Conservation (phyloP, 2,329 filamentous ascomycete genomes). For the Rutstroemia sp. region DNA sequence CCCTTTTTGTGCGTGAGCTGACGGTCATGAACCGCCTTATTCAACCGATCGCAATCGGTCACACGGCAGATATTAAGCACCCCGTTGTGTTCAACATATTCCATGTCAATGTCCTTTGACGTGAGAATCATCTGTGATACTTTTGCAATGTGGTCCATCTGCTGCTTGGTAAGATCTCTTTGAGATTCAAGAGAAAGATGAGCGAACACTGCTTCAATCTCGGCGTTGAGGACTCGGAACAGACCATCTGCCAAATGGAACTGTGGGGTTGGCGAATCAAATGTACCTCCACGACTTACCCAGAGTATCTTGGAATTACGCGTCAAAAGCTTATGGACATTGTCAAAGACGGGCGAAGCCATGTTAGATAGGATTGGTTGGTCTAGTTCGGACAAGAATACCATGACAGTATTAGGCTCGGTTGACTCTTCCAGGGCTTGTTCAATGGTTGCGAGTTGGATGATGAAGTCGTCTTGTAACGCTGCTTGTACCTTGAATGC, state of each 20-base stretch:
- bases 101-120: conserved; percentile 9
- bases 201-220: background rate
- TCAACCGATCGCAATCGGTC: background rate
- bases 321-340: background rate
- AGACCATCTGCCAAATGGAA: background rate
- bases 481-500: background rate
- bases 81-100: conserved; percentile 1
- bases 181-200: background rate
- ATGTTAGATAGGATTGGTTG: background rate
- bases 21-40: background rate
- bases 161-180: background rate
- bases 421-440: background rate
- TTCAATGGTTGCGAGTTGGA: background rate
- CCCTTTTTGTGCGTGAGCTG: background rate
- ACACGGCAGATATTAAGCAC: background rate
- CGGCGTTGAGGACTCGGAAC: background rate
- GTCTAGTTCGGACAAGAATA: background rate
- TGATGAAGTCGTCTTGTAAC: background rate
- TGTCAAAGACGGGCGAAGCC: background rate
- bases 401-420: background rate
- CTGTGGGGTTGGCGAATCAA: no score
- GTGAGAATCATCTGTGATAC: background rate
- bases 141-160: background rate
- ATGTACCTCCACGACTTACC: background rate
- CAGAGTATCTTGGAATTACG: background rate